Base-by-base conservation (phyloP, 1,139 yeast species). In the Debaryomyces udenii region DNA sequence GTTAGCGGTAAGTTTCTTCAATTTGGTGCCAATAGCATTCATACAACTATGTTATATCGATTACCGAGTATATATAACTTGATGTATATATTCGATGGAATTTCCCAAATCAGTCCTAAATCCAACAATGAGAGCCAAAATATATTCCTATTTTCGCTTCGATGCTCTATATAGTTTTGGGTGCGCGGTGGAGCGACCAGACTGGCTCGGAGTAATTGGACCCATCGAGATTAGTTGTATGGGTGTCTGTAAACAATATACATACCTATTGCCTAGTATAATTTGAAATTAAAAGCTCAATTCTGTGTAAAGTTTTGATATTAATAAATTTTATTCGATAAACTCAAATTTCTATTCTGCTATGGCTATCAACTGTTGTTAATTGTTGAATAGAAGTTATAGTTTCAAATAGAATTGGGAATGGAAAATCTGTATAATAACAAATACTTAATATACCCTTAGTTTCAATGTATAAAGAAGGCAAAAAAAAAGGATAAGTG, bases 1-100 rank as follows among this genome's bases (percentile, higher is more conserved):
- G 46, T 43, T 43, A 43, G 46, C 40, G 17, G 33, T 16, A 22
- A 27, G 20, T 31, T 37, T 30, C 20, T 29, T 43, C 6, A 38
- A 30, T 29, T 27, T 28, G 28, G 44, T 30, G 41, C 36, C 31
- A 13, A 40, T 32, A 28, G 42, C 42, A 27, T 31, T 40, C 46
- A 43, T 43, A 40, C 36, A 43, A 39, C 30, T 5, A 5, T 7
- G 9, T 28, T 6, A 17, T 24, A 5, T 26, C 4, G 28, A 10
- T 29, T 9, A 16, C 17, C 11, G 14, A 16, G 6, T 15, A 16
- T 16, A 26, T 34, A 26, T 24, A 23, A 6, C 15, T 11, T 9
- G 17, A n/a, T 17, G 13, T 34, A 2, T 26, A 17, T 24, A 32
- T 15, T 16, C 35, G 11, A 31, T 11, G 9, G n/a, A 22, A 16